Conservation (phyloP, 305 asterid species). For the Fraxinus ornus region DNA sequence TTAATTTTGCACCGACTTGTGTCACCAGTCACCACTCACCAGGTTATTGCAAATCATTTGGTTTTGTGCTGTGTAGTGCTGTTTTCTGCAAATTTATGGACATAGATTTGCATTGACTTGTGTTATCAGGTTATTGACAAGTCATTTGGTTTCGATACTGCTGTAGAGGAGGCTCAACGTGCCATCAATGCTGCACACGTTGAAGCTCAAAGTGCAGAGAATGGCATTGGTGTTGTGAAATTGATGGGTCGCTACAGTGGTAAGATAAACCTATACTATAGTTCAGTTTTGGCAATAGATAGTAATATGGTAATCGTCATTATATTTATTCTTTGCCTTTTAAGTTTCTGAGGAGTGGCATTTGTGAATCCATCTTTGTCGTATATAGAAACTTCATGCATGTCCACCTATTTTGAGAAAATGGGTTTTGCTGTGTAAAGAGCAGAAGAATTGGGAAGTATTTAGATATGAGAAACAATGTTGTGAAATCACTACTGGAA, state of each 20-base stretch:
- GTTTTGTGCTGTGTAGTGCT: not conserved
- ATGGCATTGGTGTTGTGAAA: conserved; percentile 69
- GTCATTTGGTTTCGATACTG: conserved; percentile 76
- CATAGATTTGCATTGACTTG: conserved; percentile 1
- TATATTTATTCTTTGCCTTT: not conserved
- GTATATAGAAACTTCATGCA: not conserved
- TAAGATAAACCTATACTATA: conserved; percentile 29
- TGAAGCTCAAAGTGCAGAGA: conserved; percentile 64
- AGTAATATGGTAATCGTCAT: not conserved
- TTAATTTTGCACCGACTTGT: conserved; percentile 22
- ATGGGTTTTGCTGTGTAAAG: not conserved
- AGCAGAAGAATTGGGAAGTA: not conserved
- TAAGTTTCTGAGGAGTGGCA: not conserved
- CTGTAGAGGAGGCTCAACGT: conserved; percentile 79
- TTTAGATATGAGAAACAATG: not conserved
- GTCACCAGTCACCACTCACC: conserved; percentile 11
- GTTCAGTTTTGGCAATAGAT: conserved; percentile 1
- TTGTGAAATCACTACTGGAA: conserved; percentile 1
- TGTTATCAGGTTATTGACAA: conserved; percentile 60
- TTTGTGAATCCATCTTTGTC: conserved; percentile 16
- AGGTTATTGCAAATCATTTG: conserved; percentile 63
- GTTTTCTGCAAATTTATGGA: not conserved
- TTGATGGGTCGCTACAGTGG: conserved; percentile 75
- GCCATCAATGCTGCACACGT: conserved; percentile 81
- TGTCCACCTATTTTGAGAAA: not conserved